Base-by-base conservation (phyloP, 2,329 filamentous ascomycete genomes). In the Colletotrichum melonis region DNA sequence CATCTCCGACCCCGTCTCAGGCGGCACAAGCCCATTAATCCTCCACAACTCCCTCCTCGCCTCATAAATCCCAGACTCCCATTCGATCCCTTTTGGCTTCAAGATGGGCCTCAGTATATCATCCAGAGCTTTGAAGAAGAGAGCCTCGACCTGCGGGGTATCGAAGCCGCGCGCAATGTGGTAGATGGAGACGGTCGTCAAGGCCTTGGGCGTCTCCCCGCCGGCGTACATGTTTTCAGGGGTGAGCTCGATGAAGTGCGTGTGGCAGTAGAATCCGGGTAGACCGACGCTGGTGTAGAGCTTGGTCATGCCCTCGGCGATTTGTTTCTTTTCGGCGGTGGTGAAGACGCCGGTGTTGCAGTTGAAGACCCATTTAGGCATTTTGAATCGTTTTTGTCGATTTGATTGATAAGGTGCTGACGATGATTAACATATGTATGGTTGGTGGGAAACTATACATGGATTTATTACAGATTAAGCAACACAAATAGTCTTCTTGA, bases 171-270 rank as follows among this genome's bases (percentile, higher is more conserved):
- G 24, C 12, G 65, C 65, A 42, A 67, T 67, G 42, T 67, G 65
- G 46, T 67, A 67, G 22, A 67, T 55, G 56, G 65, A 42, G 30
- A 67, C 26, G 30, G 65, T 62, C 26, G 16, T 26, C 56, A 67
- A 14, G n/a, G n/a, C 30, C 11, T 54, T 16, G 56, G 65, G 54
- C 26, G 46, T 80, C 77, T 86, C 84, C 66, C 86, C 79, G 0
- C 85, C 81, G 0, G 84, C 86, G 72, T 86, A 85, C 4, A 86
- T 81, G n/a, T 79, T 80, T 12, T 76, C 75, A 0, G 72, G 60
- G 2, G 75, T 77, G 6, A 76, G 77, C 52, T 77, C 72, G 12
- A 76, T 72, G 6, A 76, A 76, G 4, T 76, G 69, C 75, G 78
- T 46, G 57, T 62, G 65, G 65, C 57, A 67, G 65, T 67, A 67